Evolutionary conservation across 441 rosid genomes (phyloP).

Genomic region (Populus trichocarpa): DNA sequence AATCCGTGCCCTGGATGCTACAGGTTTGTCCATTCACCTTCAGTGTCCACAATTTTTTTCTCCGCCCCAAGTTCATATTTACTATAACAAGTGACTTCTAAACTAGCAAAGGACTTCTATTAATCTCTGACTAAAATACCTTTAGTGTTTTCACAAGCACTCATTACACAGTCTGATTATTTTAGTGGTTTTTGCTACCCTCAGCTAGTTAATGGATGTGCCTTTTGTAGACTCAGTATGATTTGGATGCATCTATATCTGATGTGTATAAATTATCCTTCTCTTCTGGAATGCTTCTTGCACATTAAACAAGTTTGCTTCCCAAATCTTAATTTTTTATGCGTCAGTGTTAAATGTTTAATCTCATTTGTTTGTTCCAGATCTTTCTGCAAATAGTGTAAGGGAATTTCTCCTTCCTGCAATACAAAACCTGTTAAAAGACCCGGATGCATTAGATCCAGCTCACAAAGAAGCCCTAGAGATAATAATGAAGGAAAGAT

Average conservation of each 20-base stretch:
- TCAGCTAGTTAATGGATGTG: neutral
- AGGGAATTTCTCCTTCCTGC: conserved; percentile 79
- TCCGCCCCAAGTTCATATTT: neutral
- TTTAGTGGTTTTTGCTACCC: neutral
- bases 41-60: neutral
- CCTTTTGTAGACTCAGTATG: neutral
- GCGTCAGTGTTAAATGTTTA: neutral
- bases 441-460: conserved; percentile 83
- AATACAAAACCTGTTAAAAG: conserved; percentile 80
- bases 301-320: neutral
- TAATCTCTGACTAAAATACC: neutral
- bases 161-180: neutral
- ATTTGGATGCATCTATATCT: neutral
- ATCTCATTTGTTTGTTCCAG: conserved; percentile 37
- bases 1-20: conserved; percentile 92
- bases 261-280: neutral
- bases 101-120: neutral
- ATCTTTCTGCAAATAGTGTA: conserved; percentile 62
- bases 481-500: conserved; percentile 85
- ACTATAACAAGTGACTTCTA: neutral
- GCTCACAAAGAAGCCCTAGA: conserved; percentile 97
- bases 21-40: conserved; percentile 51
- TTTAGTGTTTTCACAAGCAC: neutral
- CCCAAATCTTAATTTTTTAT: neutral
- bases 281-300: neutral